Evolutionary conservation across 2,329 filamentous ascomycete genomes (phyloP).

Genomic region (Verticillium nubilum): DNA sequence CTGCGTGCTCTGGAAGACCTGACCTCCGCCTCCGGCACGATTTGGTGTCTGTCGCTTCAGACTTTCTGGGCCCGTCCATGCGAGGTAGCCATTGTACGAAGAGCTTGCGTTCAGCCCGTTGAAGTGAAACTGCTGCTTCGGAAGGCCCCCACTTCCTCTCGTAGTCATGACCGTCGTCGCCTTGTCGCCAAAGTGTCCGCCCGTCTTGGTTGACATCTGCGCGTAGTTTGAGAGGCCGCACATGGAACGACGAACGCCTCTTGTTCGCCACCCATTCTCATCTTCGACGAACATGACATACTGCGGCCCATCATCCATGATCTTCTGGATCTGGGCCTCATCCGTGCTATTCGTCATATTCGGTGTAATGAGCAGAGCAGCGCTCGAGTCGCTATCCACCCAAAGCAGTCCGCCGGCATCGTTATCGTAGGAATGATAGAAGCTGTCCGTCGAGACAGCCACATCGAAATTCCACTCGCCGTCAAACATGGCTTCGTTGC

Average conservation of each 20-base stretch:
- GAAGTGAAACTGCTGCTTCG: conserved; percentile 86
- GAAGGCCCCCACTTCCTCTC: conserved; percentile 58
- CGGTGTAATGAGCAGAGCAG: conserved; percentile 73
- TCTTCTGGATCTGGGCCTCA: conserved; percentile 46
- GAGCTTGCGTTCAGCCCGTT: conserved; percentile 67
- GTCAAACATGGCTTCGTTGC: conserved; percentile 49
- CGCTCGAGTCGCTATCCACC: conserved; percentile 77
- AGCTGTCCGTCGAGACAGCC: conserved; percentile 73
- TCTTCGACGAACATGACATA: conserved; percentile 77
- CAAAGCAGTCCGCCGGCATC: conserved; percentile 48
- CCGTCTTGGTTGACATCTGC: conserved; percentile 53
- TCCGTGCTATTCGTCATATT: conserved; percentile 58
- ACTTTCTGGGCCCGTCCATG: conserved; percentile 50
- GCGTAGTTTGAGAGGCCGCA: conserved; percentile 71
- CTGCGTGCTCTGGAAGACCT: conserved; percentile 64
- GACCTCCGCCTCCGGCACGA: conserved; percentile 62
- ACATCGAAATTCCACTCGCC: conserved; percentile 76
- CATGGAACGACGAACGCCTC: conserved; percentile 72
- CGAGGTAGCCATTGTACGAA: conserved; percentile 68
- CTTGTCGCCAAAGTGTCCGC: conserved; percentile 39
- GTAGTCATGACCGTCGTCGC: conserved; percentile 63
- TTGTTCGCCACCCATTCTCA: conserved; percentile 49
- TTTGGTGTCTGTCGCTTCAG: conserved; percentile 22
- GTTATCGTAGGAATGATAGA: conserved; percentile 61
- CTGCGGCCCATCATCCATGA: conserved; percentile 48